A percentile compares a stretch with the other conserved stretches of the same genome.
phyloP scores from a whole-genome alignment of 148 eudicot species.

The Fagopyrum esculentum region DNA sequence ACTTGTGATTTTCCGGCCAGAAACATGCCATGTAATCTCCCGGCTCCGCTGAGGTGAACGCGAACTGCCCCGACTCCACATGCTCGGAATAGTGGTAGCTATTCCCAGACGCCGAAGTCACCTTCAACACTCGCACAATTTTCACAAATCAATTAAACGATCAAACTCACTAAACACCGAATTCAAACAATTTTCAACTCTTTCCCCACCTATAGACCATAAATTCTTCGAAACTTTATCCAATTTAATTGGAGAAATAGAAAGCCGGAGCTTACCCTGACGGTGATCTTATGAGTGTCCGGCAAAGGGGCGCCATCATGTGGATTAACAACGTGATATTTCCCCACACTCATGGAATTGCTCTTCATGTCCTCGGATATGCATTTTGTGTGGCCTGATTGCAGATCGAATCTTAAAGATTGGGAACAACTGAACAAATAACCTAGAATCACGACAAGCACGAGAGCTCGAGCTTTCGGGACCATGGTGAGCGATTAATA shows the following conservation, averaged over 20 bases:
- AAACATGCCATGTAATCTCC: conserved; percentile 93
- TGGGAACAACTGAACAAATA: conserved; percentile 26
- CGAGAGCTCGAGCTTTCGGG: conserved; percentile 10
- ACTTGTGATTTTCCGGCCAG: conserved; percentile 57
- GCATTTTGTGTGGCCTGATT: conserved; percentile 86
- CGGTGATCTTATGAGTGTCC: conserved; percentile 64
- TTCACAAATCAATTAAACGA: neutral
- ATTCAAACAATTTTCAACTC: neutral
- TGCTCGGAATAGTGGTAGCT: conserved; percentile 57
- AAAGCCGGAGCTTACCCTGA: conserved; percentile 37
- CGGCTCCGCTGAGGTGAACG: conserved; percentile 67
- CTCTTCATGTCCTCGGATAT: conserved; percentile 78
- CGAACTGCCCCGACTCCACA: conserved; percentile 67
- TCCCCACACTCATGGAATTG: conserved; percentile 83
- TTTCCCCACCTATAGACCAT: neutral
- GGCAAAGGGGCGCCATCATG: conserved; percentile 57
- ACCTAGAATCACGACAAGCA: conserved; percentile 36
- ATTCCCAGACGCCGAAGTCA: conserved; percentile 58
- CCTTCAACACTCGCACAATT: conserved; percentile 28
- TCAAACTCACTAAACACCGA: neutral
- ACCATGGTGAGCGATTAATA: conserved; percentile 13
- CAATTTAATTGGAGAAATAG: neutral
- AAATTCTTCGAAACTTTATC: neutral
- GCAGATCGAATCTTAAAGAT: conserved; percentile 71
- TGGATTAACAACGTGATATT: conserved; percentile 63